phyloP scores from a whole-genome alignment of 2,329 filamentous ascomycete species.

The Sarocladiaceae sp. region DNA sequence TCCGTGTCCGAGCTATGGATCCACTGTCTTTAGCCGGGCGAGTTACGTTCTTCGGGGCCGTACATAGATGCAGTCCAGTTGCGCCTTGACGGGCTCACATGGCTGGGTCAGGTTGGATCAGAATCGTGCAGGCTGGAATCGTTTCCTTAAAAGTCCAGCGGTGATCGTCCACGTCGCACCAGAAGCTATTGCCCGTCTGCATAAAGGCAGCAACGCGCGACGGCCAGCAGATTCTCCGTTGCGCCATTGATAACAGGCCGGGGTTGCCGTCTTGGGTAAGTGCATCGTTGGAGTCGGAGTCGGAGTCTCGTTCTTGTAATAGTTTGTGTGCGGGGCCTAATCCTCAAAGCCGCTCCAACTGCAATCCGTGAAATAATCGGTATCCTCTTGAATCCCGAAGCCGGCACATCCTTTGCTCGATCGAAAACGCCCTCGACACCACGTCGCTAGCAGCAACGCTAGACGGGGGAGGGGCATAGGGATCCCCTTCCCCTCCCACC shows the following conservation, averaged over 20 bases:
- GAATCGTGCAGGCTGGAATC: background rate
- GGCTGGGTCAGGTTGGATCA: background rate
- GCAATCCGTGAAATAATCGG: background rate
- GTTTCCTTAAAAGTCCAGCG: background rate
- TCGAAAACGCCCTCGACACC: too few relatives aligned
- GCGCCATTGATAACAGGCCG: background rate
- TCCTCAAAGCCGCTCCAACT: slow-evolving; percentile 8
- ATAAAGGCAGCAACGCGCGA: background rate
- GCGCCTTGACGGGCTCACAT: too few relatives aligned
- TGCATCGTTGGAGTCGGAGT: background rate
- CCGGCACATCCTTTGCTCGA: too few relatives aligned
- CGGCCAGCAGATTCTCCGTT: background rate
- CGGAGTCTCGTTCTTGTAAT: background rate
- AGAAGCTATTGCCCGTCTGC: background rate
- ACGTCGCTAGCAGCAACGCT: slow-evolving; percentile 3
- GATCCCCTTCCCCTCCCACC: background rate
- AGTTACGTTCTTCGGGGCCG: background rate
- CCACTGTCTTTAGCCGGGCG: slow-evolving; percentile 8
- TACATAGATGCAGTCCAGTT: background rate
- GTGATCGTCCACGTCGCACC: background rate
- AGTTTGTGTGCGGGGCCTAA: background rate
- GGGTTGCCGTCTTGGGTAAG: background rate
- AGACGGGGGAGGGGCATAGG: slow-evolving; percentile 1
- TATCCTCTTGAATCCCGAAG: too few relatives aligned
- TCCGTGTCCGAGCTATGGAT: slow-evolving; percentile 2